phyloP scores from a whole-genome alignment of 2,329 filamentous ascomycete species.

The Aspergillus piperis region DNA sequence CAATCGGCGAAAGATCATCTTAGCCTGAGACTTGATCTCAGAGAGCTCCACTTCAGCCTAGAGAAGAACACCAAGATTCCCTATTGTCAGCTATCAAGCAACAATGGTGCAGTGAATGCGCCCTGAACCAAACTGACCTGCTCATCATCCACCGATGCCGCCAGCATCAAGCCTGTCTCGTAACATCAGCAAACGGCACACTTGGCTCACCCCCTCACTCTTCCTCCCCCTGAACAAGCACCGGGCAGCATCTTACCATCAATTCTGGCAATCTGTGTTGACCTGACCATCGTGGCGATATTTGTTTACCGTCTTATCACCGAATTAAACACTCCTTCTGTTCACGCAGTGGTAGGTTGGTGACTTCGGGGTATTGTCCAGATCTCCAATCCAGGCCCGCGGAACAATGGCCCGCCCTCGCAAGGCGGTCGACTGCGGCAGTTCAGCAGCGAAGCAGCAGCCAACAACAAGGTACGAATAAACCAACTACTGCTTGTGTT shows the following conservation, averaged over 20 bases:
- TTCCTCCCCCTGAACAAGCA: not conserved
- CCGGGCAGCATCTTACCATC: conserved; percentile 65
- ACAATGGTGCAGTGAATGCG: not conserved
- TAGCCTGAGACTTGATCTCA: conserved; percentile 88
- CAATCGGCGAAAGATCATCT: conserved; percentile 84
- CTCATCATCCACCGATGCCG: conserved; percentile 91
- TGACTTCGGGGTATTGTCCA: conserved; percentile 24
- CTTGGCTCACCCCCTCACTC: not conserved
- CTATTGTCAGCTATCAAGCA: conserved; percentile 4
- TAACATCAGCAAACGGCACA: conserved; percentile 26
- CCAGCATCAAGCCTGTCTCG: conserved; percentile 79
- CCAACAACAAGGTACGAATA: conserved; percentile 20
- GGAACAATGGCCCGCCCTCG: conserved; percentile 35
- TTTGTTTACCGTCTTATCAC: not conserved
- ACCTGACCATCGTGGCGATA: conserved; percentile 69
- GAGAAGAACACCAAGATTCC: not conserved
- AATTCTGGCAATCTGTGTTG: conserved; percentile 90
- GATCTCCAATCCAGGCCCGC: conserved; percentile 13
- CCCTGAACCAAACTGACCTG: conserved; percentile 52
- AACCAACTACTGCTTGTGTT: conserved; percentile 7
- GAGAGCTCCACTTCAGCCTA: conserved; percentile 72
- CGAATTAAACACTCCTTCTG: not conserved
- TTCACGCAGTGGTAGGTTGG: not conserved
- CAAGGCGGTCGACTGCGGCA: conserved; percentile 41
- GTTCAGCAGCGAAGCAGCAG: conserved; percentile 19